Conservation (phyloP, 2,329 filamentous ascomycete genomes). For the Ophiobolus disseminans region DNA sequence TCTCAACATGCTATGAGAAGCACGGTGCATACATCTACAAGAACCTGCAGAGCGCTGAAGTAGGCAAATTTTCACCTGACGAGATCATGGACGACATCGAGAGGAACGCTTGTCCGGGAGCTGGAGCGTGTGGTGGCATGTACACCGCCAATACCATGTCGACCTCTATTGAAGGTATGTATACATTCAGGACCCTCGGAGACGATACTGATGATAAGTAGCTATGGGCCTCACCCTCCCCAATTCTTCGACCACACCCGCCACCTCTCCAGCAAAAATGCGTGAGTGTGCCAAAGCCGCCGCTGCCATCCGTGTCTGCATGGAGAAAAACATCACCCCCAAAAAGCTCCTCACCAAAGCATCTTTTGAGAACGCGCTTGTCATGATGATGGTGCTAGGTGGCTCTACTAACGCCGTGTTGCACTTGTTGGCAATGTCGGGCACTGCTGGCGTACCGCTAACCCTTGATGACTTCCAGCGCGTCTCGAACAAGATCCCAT, state of each 20-base stretch:
- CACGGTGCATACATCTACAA: constrained; percentile 83
- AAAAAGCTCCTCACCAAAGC: constrained; percentile 79
- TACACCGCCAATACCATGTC: constrained; percentile 77
- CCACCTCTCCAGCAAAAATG: constrained; percentile 80
- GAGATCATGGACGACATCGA: constrained; percentile 95
- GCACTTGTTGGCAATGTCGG: constrained; percentile 89
- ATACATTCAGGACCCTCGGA: neutral
- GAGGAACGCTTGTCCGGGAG: constrained; percentile 84
- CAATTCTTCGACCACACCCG: constrained; percentile 83
- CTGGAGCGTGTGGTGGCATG: constrained; percentile 86
- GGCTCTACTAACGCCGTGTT: constrained; percentile 89
- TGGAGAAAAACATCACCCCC: constrained; percentile 83
- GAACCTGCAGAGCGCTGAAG: constrained; percentile 68
- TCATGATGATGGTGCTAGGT: constrained; percentile 90
- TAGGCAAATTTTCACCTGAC: constrained; percentile 59
- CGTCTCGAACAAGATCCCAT: constrained; percentile 81
- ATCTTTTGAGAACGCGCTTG: constrained; percentile 86
- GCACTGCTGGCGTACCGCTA: constrained; percentile 78
- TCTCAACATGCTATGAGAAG: constrained; percentile 67
- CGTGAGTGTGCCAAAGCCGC: constrained; percentile 85
- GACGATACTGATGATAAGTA: constrained; percentile 21
- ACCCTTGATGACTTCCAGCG: constrained; percentile 83
- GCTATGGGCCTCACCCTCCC: constrained; percentile 84
- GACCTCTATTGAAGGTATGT: constrained; percentile 73
- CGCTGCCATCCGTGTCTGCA: constrained; percentile 76